phyloP scores from a whole-genome alignment of 352 stramenopile genomes.

The Aphanomyces invadans region DNA sequence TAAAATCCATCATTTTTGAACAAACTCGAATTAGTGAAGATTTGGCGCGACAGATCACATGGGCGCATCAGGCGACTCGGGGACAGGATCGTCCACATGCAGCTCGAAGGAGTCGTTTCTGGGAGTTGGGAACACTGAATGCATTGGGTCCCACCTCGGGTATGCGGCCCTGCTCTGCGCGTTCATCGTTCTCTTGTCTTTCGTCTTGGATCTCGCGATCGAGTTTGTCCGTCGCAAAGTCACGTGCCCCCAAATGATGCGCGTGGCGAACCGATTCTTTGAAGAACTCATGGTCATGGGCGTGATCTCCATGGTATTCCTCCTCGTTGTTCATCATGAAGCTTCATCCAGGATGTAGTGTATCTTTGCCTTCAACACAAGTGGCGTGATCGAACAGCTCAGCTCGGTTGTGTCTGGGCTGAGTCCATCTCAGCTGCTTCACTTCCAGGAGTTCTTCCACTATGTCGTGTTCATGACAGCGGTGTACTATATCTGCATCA shows the following conservation, averaged over 20 bases:
- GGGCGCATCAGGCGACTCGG: not conserved
- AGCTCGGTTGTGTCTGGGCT: slow-evolving; percentile 37
- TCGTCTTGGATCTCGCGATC: slow-evolving; percentile 53
- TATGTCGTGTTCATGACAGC: slow-evolving; percentile 85
- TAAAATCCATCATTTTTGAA: too few species aligned
- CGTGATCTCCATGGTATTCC: slow-evolving; percentile 72
- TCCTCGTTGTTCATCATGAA: not conserved
- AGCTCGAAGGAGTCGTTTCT: slow-evolving; percentile 56
- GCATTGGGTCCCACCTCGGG: slow-evolving; percentile 58
- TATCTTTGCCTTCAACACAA: slow-evolving; percentile 84
- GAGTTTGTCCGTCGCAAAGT: slow-evolving; percentile 44
- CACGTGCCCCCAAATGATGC: slow-evolving; percentile 65
- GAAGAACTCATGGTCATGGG: slow-evolving; percentile 85
- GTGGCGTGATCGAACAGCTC: slow-evolving; percentile 50
- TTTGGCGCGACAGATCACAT: slow-evolving; percentile 5
- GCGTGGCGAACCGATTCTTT: slow-evolving; percentile 81
- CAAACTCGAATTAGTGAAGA: too few species aligned
- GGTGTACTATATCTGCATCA: slow-evolving; percentile 86
- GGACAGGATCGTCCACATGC: slow-evolving; percentile 26
- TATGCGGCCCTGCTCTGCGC: slow-evolving; percentile 67
- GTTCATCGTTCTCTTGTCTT: slow-evolving; percentile 68
- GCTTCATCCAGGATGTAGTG: slow-evolving; percentile 1
- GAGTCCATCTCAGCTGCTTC: slow-evolving; percentile 51
- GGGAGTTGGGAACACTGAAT: slow-evolving; percentile 72
- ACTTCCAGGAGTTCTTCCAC: slow-evolving; percentile 88